phyloP scores from a whole-genome alignment of 306 rosid genomes.

The Begonia loranthoides region DNA sequence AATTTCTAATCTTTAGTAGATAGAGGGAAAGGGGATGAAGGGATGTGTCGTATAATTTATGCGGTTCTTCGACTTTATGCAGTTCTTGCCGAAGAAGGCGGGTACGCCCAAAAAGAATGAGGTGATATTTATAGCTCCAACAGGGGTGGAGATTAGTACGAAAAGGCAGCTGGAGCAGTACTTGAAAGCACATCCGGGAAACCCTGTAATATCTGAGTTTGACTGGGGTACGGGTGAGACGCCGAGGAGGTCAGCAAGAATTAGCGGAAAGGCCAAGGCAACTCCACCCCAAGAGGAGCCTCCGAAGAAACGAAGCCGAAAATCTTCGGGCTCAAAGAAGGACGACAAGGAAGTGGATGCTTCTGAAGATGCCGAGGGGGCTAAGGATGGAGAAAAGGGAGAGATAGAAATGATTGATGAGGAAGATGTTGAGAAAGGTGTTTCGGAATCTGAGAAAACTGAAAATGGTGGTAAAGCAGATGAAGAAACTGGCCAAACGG shows the following conservation, averaged over 20 bases:
- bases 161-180: conserved; percentile 72
- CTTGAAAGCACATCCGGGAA: conserved; percentile 64
- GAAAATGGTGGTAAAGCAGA: conserved; percentile 24
- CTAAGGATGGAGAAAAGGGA: conserved; percentile 21
- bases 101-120: conserved; percentile 72
- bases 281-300: conserved; percentile 54
- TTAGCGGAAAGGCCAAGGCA: conserved; percentile 62
- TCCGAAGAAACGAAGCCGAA: conserved; percentile 56
- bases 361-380: conserved; percentile 18
- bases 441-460: conserved; percentile 9
- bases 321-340: conserved; percentile 47
- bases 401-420: conserved; percentile 22
- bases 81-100: conserved; percentile 66
- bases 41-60: too few relatives aligned
- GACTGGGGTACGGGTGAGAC: conserved; percentile 90
- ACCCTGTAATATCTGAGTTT: conserved; percentile 59
- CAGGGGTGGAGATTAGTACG: conserved; percentile 68
- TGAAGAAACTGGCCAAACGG: conserved; percentile 5
- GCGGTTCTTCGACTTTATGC: too few relatives aligned
- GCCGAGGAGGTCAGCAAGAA: conserved; percentile 84
- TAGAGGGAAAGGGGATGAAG: too few relatives aligned
- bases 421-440: conserved; percentile 9
- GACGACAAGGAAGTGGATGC: conserved; percentile 41
- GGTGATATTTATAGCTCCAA: conserved; percentile 65
- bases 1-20: too few relatives aligned